Percentiles rank a stretch among this genome's conserved stretches.
Evolutionary conservation across 2,329 filamentous ascomycete genomes (phyloP).

Genomic region (Phialocephala sp.): DNA sequence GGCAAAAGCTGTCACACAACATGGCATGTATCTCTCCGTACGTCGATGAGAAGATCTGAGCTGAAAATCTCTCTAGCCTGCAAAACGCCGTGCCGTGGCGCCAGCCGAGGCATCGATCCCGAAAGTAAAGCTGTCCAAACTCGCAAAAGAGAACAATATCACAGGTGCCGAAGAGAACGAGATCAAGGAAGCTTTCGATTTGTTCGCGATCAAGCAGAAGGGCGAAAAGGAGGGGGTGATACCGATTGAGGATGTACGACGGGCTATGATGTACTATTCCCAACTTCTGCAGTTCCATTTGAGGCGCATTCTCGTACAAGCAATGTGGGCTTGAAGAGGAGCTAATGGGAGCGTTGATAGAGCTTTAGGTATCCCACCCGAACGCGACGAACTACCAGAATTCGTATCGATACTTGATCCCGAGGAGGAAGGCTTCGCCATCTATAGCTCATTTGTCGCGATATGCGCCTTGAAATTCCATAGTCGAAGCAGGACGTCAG

Average conservation of each 20-base stretch:
- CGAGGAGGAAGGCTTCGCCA: slow-evolving; percentile 75
- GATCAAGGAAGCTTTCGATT: slow-evolving; percentile 86
- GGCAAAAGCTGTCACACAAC: neutral
- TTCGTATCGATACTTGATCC: slow-evolving; percentile 86
- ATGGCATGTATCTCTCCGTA: slow-evolving; percentile 8
- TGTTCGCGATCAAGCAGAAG: slow-evolving; percentile 76
- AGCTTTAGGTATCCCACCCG: slow-evolving; percentile 79
- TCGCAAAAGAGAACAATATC: slow-evolving; percentile 91
- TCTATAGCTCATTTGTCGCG: slow-evolving; percentile 82
- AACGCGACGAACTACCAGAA: slow-evolving; percentile 70
- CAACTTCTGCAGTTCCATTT: slow-evolving; percentile 16
- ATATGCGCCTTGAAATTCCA: slow-evolving; percentile 88
- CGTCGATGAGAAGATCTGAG: neutral
- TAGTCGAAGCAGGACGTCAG: slow-evolving; percentile 55
- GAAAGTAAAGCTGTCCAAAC: slow-evolving; percentile 75
- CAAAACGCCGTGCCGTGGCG: slow-evolving; percentile 40
- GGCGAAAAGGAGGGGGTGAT: slow-evolving; percentile 70
- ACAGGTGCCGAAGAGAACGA: slow-evolving; percentile 84
- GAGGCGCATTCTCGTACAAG: slow-evolving; percentile 6
- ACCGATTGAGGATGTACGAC: slow-evolving; percentile 58
- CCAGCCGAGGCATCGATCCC: slow-evolving; percentile 38
- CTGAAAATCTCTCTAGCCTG: slow-evolving; percentile 30
- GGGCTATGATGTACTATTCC: slow-evolving; percentile 59
- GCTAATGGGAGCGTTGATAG: slow-evolving; percentile 49
- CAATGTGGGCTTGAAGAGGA: neutral